Percentiles rank a stretch among this genome's conserved stretches.
These are phyloP conservation scores for Lathyrus oleraceus DNA, from an alignment of 306 rosid genomes.

Conservation along the genomic window DNA sequence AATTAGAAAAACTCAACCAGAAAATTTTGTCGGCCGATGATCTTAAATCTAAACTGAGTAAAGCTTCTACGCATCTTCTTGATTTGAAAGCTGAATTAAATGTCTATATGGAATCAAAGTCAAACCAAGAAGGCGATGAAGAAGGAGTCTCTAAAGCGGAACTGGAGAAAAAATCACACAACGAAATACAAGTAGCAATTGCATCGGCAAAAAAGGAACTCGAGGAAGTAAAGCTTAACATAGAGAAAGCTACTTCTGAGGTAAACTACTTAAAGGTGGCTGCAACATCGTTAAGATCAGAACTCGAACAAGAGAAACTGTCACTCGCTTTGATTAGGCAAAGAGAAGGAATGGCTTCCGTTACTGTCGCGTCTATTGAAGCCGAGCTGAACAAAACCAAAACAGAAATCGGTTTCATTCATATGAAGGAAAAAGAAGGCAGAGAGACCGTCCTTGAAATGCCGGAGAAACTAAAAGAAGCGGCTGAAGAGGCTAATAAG, in stretches of 20 bases:
- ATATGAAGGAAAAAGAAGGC: constrained; percentile 75
- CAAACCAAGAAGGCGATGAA: constrained; percentile 46
- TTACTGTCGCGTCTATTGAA: constrained; percentile 85
- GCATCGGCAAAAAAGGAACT: constrained; percentile 83
- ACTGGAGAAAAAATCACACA: constrained; percentile 51
- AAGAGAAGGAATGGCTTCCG: constrained; percentile 95
- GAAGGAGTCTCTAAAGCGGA: constrained; percentile 48
- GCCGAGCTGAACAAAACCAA: constrained; percentile 70
- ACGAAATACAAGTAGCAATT: constrained; percentile 69
- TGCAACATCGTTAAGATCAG: constrained; percentile 59
- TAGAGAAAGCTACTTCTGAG: constrained; percentile 76
- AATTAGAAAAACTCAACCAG: constrained; percentile 63
- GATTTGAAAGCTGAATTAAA: constrained; percentile 76
- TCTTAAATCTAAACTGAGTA: constrained; percentile 67
- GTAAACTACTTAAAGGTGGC: constrained; percentile 75
- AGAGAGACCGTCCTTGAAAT: constrained; percentile 60
- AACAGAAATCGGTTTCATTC: constrained; percentile 63
- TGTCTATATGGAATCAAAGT: constrained; percentile 71
- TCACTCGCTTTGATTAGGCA: constrained; percentile 60
- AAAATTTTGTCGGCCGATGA: constrained; percentile 69
- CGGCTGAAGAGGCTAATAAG: constrained; percentile 73
- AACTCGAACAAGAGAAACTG: constrained; percentile 73
- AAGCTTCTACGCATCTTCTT: constrained; percentile 59
- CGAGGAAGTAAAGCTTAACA: constrained; percentile 74
- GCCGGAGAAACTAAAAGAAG: constrained; percentile 71